These are phyloP conservation scores for Volvox reticuliferus DNA, from an alignment of 139 green algal genomes.

Conservation along the genomic window DNA sequence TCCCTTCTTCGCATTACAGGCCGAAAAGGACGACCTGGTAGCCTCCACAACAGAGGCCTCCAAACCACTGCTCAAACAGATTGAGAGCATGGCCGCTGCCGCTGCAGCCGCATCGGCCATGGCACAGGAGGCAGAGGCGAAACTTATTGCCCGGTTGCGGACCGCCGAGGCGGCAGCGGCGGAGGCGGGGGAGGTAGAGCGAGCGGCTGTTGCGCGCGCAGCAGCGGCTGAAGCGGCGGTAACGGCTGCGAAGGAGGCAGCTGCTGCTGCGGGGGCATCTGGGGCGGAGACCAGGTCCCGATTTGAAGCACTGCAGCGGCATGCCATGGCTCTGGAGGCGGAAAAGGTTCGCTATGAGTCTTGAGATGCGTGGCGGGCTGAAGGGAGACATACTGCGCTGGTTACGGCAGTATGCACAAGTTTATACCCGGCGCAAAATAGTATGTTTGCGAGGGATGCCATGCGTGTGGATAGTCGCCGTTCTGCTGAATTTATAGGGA, in stretches of 20 bases:
- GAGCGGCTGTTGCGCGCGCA: constrained; percentile 22
- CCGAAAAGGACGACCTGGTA: constrained; percentile 50
- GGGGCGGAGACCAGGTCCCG: constrained; percentile 31
- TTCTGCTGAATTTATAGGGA: too few species aligned
- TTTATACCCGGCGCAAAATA: too few species aligned
- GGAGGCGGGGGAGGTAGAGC: constrained; percentile 43
- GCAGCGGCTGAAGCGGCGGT: constrained; percentile 46
- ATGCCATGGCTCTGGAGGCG: constrained; percentile 22
- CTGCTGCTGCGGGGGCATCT: constrained; percentile 8
- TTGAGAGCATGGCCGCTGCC: constrained; percentile 56
- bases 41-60: constrained; percentile 38
- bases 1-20: background rate
- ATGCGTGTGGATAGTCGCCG: too few species aligned
- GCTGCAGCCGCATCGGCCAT: constrained; percentile 39
- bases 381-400: too few species aligned
- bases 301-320: constrained; percentile 39
- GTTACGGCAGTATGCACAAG: too few species aligned
- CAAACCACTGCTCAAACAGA: constrained; percentile 60
- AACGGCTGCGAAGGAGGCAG: constrained; percentile 50
- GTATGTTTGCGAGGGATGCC: too few species aligned
- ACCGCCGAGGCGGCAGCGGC: constrained; percentile 41
- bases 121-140: constrained; percentile 38
- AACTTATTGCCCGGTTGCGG: constrained; percentile 27
- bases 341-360: background rate
- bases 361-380: too few species aligned